A percentile compares a stretch with the other conserved stretches of the same genome.
phyloP scores from a whole-genome alignment of 2,329 filamentous ascomycete genomes.

The Alternaria ethzedia region DNA sequence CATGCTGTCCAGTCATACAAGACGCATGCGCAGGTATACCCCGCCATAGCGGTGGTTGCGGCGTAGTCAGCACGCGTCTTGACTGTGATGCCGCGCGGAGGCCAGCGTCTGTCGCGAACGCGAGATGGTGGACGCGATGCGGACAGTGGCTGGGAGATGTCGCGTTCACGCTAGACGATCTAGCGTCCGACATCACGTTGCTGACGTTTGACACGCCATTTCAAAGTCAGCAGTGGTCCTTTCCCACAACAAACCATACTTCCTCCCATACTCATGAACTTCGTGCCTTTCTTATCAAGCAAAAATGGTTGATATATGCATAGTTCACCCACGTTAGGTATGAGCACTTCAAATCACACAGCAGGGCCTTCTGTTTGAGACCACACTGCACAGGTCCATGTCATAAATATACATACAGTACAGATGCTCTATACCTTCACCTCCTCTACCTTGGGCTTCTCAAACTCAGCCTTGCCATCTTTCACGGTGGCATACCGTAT shows the following conservation, averaged over 20 bases:
- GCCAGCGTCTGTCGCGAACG: too few relatives aligned
- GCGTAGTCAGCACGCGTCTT: too few relatives aligned
- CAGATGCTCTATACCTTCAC: constrained; percentile 6
- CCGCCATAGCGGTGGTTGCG: neutral
- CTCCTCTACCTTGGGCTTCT: constrained; percentile 15
- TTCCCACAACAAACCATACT: neutral
- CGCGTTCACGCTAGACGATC: too few relatives aligned
- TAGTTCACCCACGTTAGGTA: neutral
- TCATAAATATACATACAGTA: constrained; percentile 21
- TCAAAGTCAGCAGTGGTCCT: neutral
- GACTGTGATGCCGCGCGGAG: too few relatives aligned
- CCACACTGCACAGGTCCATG: neutral
- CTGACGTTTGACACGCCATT: too few relatives aligned
- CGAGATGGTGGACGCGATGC: too few relatives aligned
- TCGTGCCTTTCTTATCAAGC: neutral
- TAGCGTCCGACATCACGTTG: too few relatives aligned
- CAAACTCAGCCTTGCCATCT: constrained; percentile 37
- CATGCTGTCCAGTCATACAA: neutral
- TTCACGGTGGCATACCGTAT: constrained; percentile 36
- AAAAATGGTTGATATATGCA: neutral
- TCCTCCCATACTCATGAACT: neutral
- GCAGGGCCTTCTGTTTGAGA: neutral
- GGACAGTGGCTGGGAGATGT: too few relatives aligned
- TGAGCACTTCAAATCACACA: neutral
- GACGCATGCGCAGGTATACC: neutral